Evolutionary conservation across 2,329 filamentous ascomycete genomes (phyloP), one percentile per base, ranked within the genome.

Genomic region (Fusarium algeriense): DNA sequence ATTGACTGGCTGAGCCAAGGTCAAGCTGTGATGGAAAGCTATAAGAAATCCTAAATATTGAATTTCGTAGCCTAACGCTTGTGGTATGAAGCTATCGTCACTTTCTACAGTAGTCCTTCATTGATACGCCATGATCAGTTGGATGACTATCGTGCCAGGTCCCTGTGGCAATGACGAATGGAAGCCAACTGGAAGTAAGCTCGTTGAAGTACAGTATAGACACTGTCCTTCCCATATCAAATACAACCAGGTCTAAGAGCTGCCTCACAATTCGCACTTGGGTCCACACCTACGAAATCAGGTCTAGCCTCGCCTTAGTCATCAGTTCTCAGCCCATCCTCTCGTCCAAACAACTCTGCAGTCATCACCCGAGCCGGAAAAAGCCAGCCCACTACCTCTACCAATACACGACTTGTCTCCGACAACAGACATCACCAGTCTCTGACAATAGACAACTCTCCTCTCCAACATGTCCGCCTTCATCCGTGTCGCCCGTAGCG

Each of bases 401-500:
- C 54, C 65, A 73, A 71, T 65, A 60, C 64, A 65, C 71, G 62
- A 52, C 58, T 66, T 46, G 58, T 59, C 60, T 57, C 38, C 62
- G 60, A 65, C 61, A 52, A 66, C 14, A 71, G 55, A 73, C 76
- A 75, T 65, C 70, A 67, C 64, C 65, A 64, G 70, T 63, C 67
- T 67, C 58, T 56, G 40, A 32, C 43, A 60, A 53, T 69, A 62
- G 77, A 78, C 34, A 37, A 15, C 67, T 58, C 60, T 66, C 60
- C 63, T 68, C 67, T 73, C 69, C 83, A 92, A 92, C 89, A 88
- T 89, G 81, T 90, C 91, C 77, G 84, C 88, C 74, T 83, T 94
- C 79, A 85, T 94, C 84, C 91, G 92, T 81, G 83, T 91, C 79
- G 88, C 88, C 82, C 92, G 92, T 84, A 88, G 87, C 86, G 85